A percentile compares a stretch with the other conserved stretches of the same genome.
Conservation (phyloP, 768 basidiomycete species). For the Macrolepiota fuliginosa region DNA sequence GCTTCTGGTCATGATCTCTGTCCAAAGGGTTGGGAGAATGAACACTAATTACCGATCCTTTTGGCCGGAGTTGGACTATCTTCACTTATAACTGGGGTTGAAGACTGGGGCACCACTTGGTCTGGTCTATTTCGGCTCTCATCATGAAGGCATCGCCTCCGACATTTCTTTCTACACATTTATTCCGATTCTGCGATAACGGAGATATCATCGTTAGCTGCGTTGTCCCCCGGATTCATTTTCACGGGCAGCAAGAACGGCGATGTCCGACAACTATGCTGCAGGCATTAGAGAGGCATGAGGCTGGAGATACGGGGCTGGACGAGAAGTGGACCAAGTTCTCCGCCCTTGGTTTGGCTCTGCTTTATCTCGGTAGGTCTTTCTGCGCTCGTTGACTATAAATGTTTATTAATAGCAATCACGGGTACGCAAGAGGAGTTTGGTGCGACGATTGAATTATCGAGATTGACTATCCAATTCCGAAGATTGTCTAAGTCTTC, state of each 20-base stretch:
- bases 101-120: too few relatives aligned
- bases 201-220: slow-evolving; percentile 85
- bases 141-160: slow-evolving; percentile 80
- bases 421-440: slow-evolving; percentile 88
- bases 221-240: slow-evolving; percentile 90
- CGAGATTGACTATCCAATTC: slow-evolving; percentile 90
- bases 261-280: slow-evolving; percentile 85
- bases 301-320: slow-evolving; percentile 64
- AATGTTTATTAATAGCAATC: slow-evolving; percentile 2
- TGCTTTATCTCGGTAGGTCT: slow-evolving; percentile 83
- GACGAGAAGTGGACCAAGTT: slow-evolving; percentile 95
- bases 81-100: too few relatives aligned
- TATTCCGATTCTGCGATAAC: slow-evolving; percentile 81
- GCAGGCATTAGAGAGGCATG: slow-evolving; percentile 76
- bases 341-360: slow-evolving; percentile 83
- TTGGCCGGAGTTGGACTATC: too few relatives aligned
- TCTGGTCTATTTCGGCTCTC: slow-evolving; percentile 92
- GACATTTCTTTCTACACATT: slow-evolving; percentile 72
- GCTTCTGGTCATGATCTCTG: too few relatives aligned
- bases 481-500: slow-evolving; percentile 86
- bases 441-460: slow-evolving; percentile 89
- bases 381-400: neutral
- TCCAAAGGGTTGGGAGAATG: too few relatives aligned
- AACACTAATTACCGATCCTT: too few relatives aligned
- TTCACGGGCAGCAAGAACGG: slow-evolving; percentile 95